Evolutionary conservation across 139 green algal species (phyloP).

Genomic region (Chlamydomonas urium): DNA sequence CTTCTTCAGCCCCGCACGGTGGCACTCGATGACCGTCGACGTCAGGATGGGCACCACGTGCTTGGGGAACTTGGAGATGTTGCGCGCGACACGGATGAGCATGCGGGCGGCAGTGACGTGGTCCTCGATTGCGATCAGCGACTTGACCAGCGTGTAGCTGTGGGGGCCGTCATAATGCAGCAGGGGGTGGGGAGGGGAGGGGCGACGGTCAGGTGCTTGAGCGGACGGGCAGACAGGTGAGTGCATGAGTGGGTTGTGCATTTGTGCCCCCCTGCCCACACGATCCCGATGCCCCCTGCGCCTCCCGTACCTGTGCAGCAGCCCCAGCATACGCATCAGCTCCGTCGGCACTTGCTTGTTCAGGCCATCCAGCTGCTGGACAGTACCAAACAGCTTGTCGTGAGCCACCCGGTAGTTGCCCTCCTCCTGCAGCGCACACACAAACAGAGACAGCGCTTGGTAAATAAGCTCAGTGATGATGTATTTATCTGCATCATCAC

Average conservation of each 20-base stretch:
- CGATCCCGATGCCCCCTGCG: no score
- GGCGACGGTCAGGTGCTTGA: no score
- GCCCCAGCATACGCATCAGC: slow-evolving; percentile 49
- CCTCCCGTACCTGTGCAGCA: slow-evolving; percentile 36
- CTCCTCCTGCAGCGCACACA: no score
- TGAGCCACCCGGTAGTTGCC: slow-evolving; percentile 82
- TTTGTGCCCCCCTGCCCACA: no score
- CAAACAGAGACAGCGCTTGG: no score
- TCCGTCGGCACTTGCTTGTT: slow-evolving; percentile 32
- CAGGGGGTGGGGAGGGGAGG: not conserved
- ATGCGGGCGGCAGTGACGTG: slow-evolving; percentile 67
- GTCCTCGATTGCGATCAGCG: slow-evolving; percentile 61
- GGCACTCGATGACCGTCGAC: slow-evolving; percentile 82
- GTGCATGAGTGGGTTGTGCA: no score
- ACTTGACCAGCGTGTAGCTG: slow-evolving; percentile 75
- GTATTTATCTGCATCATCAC: no score
- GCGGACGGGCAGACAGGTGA: no score
- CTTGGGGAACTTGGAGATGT: slow-evolving; percentile 40
- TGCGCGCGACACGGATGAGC: slow-evolving; percentile 64
- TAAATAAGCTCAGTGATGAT: no score
- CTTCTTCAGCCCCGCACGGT: slow-evolving; percentile 65
- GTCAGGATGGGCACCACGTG: slow-evolving; percentile 86
- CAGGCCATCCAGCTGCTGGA: slow-evolving; percentile 48
- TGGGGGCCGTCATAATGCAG: no score
- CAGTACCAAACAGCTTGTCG: slow-evolving; percentile 61